Evolutionary conservation across 2,329 filamentous ascomycete genomes (phyloP).

Genomic region (Claviceps paspali): DNA sequence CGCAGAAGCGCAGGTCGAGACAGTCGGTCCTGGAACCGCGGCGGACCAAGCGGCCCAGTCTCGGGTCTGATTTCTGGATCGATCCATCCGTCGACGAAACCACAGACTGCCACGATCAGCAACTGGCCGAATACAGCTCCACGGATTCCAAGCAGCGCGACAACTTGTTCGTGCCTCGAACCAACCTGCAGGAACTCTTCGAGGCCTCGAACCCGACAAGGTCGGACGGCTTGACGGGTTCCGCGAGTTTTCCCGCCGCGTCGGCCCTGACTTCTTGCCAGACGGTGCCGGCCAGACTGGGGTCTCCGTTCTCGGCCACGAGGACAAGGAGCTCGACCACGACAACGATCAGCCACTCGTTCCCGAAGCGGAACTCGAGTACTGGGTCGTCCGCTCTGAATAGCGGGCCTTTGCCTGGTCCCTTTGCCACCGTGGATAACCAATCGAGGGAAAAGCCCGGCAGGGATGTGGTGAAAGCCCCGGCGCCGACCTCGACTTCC

Average conservation of each 20-base stretch:
- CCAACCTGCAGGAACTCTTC: conserved; percentile 27
- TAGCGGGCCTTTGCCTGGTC: conserved; percentile 28
- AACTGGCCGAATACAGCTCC: conserved; percentile 20
- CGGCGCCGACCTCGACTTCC: neutral
- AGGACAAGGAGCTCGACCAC: conserved; percentile 24
- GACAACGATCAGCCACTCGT: conserved; percentile 37
- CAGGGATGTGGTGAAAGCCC: neutral
- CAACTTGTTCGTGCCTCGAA: conserved; percentile 25
- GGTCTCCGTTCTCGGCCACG: conserved; percentile 40
- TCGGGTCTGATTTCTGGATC: conserved; percentile 38
- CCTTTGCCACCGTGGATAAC: conserved; percentile 40
- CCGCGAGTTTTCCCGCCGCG: conserved; percentile 1
- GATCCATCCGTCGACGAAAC: conserved; percentile 22
- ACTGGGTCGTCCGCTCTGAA: conserved; percentile 28
- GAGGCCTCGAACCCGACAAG: conserved; percentile 14
- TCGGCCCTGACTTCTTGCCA: conserved; percentile 13
- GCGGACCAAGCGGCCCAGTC: conserved; percentile 34
- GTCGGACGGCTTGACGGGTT: neutral
- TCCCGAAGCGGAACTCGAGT: conserved; percentile 41
- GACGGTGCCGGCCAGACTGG: conserved; percentile 31
- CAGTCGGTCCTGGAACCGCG: conserved; percentile 32
- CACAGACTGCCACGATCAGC: conserved; percentile 7
- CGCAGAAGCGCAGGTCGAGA: conserved; percentile 38
- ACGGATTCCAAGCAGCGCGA: conserved; percentile 18
- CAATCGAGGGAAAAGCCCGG: conserved; percentile 21